Evolutionary conservation across 2,329 filamentous ascomycete genomes (phyloP).

Genomic region (Cladosporium sp.): DNA sequence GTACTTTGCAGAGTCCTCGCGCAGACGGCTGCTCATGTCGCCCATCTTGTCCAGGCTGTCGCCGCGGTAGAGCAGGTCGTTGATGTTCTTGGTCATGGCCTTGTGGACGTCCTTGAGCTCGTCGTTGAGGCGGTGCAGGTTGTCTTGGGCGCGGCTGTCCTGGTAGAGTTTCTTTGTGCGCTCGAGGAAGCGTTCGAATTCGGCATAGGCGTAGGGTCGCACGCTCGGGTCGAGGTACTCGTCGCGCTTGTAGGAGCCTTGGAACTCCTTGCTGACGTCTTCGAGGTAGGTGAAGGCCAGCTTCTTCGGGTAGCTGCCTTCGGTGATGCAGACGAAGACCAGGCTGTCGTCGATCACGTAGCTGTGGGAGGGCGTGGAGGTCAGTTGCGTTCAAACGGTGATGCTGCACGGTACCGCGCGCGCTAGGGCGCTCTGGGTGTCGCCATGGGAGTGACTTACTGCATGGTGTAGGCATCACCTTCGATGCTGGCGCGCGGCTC

Average conservation of each 20-base stretch:
- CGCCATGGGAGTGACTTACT: slow-evolving; percentile 53
- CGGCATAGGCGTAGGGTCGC: slow-evolving; percentile 92
- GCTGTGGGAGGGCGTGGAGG: slow-evolving; percentile 42
- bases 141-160: slow-evolving; percentile 83
- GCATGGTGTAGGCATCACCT: slow-evolving; percentile 73
- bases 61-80: slow-evolving; percentile 90
- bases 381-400: slow-evolving; percentile 2
- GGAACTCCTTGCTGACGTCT: slow-evolving; percentile 87
- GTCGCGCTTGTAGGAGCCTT: slow-evolving; percentile 68
- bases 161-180: slow-evolving; percentile 92
- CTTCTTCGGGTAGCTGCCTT: slow-evolving; percentile 91
- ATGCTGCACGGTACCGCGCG: neutral
- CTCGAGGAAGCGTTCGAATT: slow-evolving; percentile 95
- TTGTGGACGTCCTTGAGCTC: slow-evolving; percentile 97
- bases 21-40: slow-evolving; percentile 78
- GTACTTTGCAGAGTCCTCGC: slow-evolving; percentile 94
- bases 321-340: slow-evolving; percentile 90
- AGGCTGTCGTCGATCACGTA: slow-evolving; percentile 80
- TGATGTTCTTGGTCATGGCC: slow-evolving; percentile 99
- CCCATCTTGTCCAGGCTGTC: slow-evolving; percentile 96
- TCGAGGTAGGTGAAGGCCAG: slow-evolving; percentile 97
- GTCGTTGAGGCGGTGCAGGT: slow-evolving; percentile 91
- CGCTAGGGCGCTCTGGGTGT: neutral
- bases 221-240: slow-evolving; percentile 71
- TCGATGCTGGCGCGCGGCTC: slow-evolving; percentile 92